Conservation (phyloP, 306 rosid species). For the Begonia masoniana region DNA sequence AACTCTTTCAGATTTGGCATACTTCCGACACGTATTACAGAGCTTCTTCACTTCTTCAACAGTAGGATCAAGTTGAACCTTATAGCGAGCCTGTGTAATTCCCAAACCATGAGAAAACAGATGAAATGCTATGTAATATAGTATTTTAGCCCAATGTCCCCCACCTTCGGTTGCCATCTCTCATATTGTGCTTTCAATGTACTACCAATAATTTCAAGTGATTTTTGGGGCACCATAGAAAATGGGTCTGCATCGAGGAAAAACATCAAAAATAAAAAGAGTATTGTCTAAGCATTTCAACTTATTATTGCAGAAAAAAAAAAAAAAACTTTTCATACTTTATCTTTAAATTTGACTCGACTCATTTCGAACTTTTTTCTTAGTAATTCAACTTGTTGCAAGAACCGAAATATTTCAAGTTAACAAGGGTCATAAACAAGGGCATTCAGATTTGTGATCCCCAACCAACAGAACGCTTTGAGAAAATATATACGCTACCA, state of each 20-base stretch:
- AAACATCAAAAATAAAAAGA: background rate
- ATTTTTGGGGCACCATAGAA: constrained; percentile 91
- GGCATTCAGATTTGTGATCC: too few species aligned
- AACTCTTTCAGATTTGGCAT: constrained; percentile 89
- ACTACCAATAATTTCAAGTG: constrained; percentile 86
- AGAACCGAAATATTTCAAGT: too few species aligned
- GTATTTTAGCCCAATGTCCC: constrained; percentile 8
- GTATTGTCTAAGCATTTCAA: too few species aligned
- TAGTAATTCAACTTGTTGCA: too few species aligned
- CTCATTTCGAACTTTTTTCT: too few species aligned
- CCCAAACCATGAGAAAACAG: constrained; percentile 18
- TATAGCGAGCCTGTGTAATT: constrained; percentile 70
- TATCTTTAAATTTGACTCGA: too few species aligned
- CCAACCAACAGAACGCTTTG: too few species aligned
- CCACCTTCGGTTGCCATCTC: constrained; percentile 98
- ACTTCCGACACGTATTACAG: constrained; percentile 72
- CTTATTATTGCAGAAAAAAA: too few species aligned
- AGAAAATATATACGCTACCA: too few species aligned
- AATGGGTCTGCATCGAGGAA: constrained; percentile 61
- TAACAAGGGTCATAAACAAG: too few species aligned
- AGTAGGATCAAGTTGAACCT: constrained; percentile 89
- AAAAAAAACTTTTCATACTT: too few species aligned
- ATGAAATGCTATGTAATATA: constrained; percentile 7
- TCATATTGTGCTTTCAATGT: constrained; percentile 76
- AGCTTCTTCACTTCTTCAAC: constrained; percentile 98